These are phyloP conservation scores for Parathielavia hyrcaniae DNA, from an alignment of 495 filamentous ascomycete genomes.

Conservation along the genomic window DNA sequence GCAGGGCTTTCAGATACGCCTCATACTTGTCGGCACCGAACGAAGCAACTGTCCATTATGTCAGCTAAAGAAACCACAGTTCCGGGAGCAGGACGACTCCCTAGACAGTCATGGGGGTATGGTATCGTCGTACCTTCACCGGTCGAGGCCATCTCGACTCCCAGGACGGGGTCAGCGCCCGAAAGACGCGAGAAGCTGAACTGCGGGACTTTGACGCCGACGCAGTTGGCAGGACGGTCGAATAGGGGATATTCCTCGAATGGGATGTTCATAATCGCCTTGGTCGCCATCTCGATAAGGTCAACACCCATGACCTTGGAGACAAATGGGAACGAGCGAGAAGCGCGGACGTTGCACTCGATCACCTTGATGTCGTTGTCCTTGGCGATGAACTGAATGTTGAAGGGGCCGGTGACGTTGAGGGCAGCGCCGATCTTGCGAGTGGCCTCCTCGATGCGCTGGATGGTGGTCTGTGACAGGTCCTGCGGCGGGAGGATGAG, in stretches of 20 bases:
- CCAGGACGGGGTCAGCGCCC: constrained; percentile 90
- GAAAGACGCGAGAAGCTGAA: constrained; percentile 97
- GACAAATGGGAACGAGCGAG: constrained; percentile 94
- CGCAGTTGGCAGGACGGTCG: constrained; percentile 69
- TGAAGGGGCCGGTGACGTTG: constrained; percentile 94
- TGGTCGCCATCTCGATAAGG: constrained; percentile 97
- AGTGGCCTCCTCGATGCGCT: constrained; percentile 89
- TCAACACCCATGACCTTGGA: constrained; percentile 99
- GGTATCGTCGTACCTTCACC: no score
- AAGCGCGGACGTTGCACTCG: constrained; percentile 96
- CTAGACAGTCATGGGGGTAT: no score
- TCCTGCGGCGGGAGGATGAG: constrained; percentile 93
- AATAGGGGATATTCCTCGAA: constrained; percentile 75
- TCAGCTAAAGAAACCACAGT: no score
- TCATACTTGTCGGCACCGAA: constrained; percentile 96
- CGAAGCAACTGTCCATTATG: no score
- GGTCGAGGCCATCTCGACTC: constrained; percentile 98
- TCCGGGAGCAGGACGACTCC: no score
- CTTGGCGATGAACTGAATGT: constrained; percentile 99
- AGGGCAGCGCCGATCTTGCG: constrained; percentile 91
- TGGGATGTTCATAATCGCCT: constrained; percentile 84
- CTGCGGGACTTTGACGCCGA: constrained; percentile 96
- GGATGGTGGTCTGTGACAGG: constrained; percentile 78
- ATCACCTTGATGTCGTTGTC: constrained; percentile 99
- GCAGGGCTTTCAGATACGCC: constrained; percentile 89